These are phyloP conservation scores for Yamadazyma kitorensis DNA, from an alignment of 805 yeast species.

Conservation along the genomic window DNA sequence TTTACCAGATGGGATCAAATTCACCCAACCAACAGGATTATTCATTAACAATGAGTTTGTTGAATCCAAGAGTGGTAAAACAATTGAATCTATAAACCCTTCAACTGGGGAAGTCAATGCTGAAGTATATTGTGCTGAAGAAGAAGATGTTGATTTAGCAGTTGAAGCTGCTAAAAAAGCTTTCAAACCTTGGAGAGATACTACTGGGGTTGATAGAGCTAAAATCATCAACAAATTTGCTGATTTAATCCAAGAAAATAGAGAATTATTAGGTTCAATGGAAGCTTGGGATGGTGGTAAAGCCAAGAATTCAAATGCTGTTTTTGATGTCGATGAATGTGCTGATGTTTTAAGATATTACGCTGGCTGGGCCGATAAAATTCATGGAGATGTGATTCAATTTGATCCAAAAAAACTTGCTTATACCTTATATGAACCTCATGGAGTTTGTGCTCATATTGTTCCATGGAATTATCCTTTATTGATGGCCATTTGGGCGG, in stretches of 20 bases:
- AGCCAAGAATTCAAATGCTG: slow-evolving; percentile 47
- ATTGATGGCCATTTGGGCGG: slow-evolving; percentile 75
- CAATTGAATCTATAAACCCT: slow-evolving; percentile 43
- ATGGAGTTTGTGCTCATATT: slow-evolving; percentile 46
- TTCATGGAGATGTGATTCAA: slow-evolving; percentile 46
- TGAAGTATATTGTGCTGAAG: slow-evolving; percentile 38
- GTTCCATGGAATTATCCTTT: slow-evolving; percentile 49
- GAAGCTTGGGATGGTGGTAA: slow-evolving; percentile 50
- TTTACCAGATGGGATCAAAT: slow-evolving; percentile 49
- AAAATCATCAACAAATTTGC: slow-evolving; percentile 36
- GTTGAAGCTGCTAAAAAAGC: slow-evolving; percentile 39
- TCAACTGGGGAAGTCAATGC: slow-evolving; percentile 43
- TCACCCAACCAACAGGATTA: slow-evolving; percentile 59
- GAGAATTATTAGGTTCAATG: slow-evolving; percentile 33
- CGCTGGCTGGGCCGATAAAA: slow-evolving; percentile 64
- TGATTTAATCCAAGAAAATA: slow-evolving; percentile 29
- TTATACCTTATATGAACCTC: slow-evolving; percentile 62
- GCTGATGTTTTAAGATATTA: slow-evolving; percentile 48
- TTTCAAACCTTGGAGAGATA: slow-evolving; percentile 45
- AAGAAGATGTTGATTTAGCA: slow-evolving; percentile 41
- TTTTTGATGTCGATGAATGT: slow-evolving; percentile 47
- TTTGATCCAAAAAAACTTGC: slow-evolving; percentile 52
- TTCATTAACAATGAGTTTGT: slow-evolving; percentile 48
- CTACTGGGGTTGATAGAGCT: slow-evolving; percentile 42
- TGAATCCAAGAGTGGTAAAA: slow-evolving; percentile 29